phyloP scores from a whole-genome alignment of 2,329 filamentous ascomycete species.

The Hypoxylon rubiginosum region DNA sequence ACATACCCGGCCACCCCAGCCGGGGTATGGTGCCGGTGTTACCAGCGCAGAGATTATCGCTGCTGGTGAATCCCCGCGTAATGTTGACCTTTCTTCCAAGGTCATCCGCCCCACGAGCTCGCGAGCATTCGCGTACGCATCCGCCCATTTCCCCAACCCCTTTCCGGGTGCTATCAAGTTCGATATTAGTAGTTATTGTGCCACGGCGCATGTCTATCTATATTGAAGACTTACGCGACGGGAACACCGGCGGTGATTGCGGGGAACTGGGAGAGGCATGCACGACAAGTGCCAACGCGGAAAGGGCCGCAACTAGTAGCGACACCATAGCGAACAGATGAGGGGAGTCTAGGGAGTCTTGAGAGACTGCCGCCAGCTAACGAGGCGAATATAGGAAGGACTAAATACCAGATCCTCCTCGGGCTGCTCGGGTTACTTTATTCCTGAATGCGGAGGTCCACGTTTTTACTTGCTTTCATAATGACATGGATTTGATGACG shows the following conservation, averaged over 20 bases:
- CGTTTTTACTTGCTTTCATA: conserved; percentile 20
- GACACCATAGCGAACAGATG: conserved; percentile 39
- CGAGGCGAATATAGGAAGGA: not conserved
- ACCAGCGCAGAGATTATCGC: conserved; percentile 66
- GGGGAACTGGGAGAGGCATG: conserved; percentile 41
- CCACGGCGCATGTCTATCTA: not conserved
- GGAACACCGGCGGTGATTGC: conserved; percentile 48
- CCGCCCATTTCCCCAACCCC: conserved; percentile 62
- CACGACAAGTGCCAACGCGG: conserved; percentile 33
- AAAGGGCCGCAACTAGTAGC: conserved; percentile 23
- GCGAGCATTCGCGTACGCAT: conserved; percentile 70
- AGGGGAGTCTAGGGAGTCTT: not conserved
- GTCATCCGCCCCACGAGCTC: conserved; percentile 72
- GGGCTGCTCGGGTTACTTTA: not conserved
- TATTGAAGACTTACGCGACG: conserved; percentile 47
- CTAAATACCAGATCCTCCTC: not conserved
- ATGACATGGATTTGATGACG: conserved; percentile 34
- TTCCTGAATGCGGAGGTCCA: conserved; percentile 19
- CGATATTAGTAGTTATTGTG: conserved; percentile 1
- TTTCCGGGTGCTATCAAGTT: conserved; percentile 49
- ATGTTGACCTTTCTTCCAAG: conserved; percentile 71
- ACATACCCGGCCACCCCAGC: conserved; percentile 62
- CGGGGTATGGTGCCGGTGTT: conserved; percentile 62
- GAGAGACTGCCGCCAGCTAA: not conserved
- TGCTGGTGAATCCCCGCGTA: conserved; percentile 56